Evolutionary conservation across 345 rosid genomes (phyloP), one percentile per base, ranked within the genome.

Genomic region (Kandelia obovata): DNA sequence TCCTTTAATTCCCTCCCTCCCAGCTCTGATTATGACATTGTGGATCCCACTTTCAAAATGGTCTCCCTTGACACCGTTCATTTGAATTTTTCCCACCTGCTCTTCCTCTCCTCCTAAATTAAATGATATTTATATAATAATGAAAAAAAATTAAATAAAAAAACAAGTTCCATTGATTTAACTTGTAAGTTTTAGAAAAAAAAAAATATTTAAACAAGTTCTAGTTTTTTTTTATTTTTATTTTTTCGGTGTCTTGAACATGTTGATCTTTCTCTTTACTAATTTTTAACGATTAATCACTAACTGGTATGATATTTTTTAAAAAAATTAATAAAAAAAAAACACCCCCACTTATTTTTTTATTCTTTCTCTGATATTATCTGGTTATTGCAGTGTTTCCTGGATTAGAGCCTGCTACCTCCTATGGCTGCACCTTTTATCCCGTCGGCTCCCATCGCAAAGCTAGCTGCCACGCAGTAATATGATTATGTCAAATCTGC

Each of bases 31-130:
- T 49, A 31, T 60, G 28, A 20, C 6, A 27, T 26, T 35, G 21
- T 39, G 61, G 68, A 46, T 21, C 67, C 74, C 62, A 16, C 32
- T 65, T 21, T 15, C 34, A 35, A 1, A 2, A n/a, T 0, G 9
- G 7, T 31, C 9, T 32, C 23, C 7, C 5, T 28, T 35, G 9
- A 75, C 74, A 65, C 69, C 82, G 79, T 75, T 28, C 3, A 28
- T 13, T 58, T 28, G 27, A 4, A 7, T 6, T 61, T 52, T 60
- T 34, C 49, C 25, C 1, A 57, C 0, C 17, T 4, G 16, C 13
- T 28, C 5, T 25, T 30, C 15, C 58, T 35, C 32, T 30, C n/a
- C 58, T 35, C 43, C 43, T 8, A 8, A 37, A 37, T 37, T 37
- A 37, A 37, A 37, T 37, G 43, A 37, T 9, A 1, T 37, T 9